Evolutionary conservation across 495 filamentous ascomycete species (phyloP), one percentile per base, ranked within the genome.

Genomic region (Alectoria sarmentosa): DNA sequence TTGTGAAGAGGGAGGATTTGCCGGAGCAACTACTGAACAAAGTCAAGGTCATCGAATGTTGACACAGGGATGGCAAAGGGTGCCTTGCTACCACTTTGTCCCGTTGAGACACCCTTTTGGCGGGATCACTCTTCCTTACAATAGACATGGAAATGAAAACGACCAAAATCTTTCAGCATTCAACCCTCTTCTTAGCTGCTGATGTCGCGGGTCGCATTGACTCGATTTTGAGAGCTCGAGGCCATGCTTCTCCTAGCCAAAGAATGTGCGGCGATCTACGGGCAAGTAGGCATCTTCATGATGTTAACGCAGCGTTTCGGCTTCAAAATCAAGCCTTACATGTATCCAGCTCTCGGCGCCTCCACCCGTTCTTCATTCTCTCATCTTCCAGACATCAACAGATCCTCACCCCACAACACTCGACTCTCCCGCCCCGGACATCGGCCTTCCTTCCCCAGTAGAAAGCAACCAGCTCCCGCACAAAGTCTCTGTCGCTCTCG

Each of bases 391-490:
- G n/a, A 21, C 54, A 67, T 75, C 74, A 94, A 70, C 89, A 87
- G 30, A 96, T 86, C 67, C 86, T 80, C 62, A 96, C 77, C 11
- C 92, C 92, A 71, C 92, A 96, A 58, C 91, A 86, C 72, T 90
- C 85, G 9, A 96, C 80, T 23, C 86, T 85, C 66, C 85, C 86
- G 39, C 83, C 86, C 71, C 89, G 82, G 5, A 95, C 86, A 64
- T 82, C 76, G 4, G 88, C 89, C 46, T 78, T 76, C 34, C 89
- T 77, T 15, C 81, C 85, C 78, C 91, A 96, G 76, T 91, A 96
- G 58, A 86, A 73, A 63, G 69, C 76, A 63, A 86, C 77, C 52
- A 90, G 73, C 65, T 90, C 86, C 70, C 82, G 76, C 9, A 91
- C 82, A 70, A 96, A 96, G 23, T 80, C 75, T 44, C 86, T 83